Percentiles rank a stretch among this genome's conserved stretches.
phyloP scores from a whole-genome alignment of 1,284 basidiomycete species.

The Neolentinus lepideus region DNA sequence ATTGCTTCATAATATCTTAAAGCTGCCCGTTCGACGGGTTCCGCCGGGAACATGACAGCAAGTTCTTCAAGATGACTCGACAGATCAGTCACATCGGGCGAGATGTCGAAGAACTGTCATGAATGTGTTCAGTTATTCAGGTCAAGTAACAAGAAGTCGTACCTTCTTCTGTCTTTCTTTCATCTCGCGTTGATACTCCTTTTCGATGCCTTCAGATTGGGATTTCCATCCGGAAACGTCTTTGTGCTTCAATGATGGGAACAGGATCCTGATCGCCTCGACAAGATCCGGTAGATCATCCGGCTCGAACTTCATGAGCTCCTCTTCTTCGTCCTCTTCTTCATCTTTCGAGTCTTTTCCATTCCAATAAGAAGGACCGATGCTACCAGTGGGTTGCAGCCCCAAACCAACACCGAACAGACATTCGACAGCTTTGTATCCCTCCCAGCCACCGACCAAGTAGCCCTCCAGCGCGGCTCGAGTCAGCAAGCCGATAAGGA shows the following conservation, averaged over 20 bases:
- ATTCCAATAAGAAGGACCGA: not conserved
- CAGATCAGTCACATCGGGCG: constrained; percentile 59
- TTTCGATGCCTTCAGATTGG: constrained; percentile 37
- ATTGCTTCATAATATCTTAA: constrained; percentile 75
- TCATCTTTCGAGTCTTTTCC: constrained; percentile 18
- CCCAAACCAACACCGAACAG: constrained; percentile 69
- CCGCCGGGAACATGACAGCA: constrained; percentile 71
- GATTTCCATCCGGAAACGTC: constrained; percentile 16
- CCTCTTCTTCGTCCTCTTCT: constrained; percentile 24
- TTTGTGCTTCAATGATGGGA: constrained; percentile 44
- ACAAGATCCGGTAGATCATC: constrained; percentile 65
- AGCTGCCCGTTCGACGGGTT: constrained; percentile 71
- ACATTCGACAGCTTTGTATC: constrained; percentile 61
- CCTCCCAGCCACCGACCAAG: constrained; percentile 70
- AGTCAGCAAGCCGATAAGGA: constrained; percentile 68
- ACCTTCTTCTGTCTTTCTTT: constrained; percentile 58
- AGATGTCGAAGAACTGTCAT: constrained; percentile 66
- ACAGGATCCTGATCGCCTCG: constrained; percentile 62
- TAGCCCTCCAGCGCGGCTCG: constrained; percentile 79
- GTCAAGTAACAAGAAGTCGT: constrained; percentile 23
- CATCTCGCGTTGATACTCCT: constrained; percentile 64
- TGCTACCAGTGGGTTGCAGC: constrained; percentile 14
- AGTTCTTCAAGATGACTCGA: constrained; percentile 76
- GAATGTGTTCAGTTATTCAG: constrained; percentile 9
- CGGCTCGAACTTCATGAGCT: constrained; percentile 60